phyloP scores from a whole-genome alignment of 257 asterid species.

The Euphrasia confusa region DNA sequence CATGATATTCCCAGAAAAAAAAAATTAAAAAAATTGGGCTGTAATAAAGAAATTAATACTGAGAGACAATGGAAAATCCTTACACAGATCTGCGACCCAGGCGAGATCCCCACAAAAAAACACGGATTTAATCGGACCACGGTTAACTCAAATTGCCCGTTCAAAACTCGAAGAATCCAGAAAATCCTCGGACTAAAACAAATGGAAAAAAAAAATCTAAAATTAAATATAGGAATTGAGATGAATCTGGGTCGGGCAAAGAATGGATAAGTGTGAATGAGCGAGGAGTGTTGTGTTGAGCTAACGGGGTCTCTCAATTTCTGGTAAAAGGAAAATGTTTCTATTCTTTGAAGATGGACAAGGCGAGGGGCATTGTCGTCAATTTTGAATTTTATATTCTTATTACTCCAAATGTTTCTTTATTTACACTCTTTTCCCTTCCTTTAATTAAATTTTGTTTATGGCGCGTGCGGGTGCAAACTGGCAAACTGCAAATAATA shows the following conservation, averaged over 20 bases:
- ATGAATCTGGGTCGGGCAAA: conserved; percentile 6
- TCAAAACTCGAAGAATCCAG: conserved; percentile 2
- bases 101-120: conserved; percentile 17
- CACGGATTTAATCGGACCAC: conserved; percentile 16
- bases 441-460: neutral
- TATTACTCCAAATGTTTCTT: neutral
- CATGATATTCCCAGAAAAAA: neutral
- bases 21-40: neutral
- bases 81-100: conserved; percentile 33
- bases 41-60: neutral
- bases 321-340: neutral
- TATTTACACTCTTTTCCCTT: neutral
- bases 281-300: conserved; percentile 20
- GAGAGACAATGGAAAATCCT: conserved; percentile 11
- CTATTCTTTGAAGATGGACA: neutral
- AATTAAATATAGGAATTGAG: neutral
- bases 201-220: neutral
- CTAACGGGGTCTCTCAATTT: neutral
- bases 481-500: too few species aligned
- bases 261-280: too few species aligned
- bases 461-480: too few species aligned
- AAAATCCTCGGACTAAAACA: neutral
- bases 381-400: neutral
- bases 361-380: conserved; percentile 11
- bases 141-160: neutral